phyloP scores from a whole-genome alignment of 768 basidiomycete species.

The Tulasnella sp. region DNA sequence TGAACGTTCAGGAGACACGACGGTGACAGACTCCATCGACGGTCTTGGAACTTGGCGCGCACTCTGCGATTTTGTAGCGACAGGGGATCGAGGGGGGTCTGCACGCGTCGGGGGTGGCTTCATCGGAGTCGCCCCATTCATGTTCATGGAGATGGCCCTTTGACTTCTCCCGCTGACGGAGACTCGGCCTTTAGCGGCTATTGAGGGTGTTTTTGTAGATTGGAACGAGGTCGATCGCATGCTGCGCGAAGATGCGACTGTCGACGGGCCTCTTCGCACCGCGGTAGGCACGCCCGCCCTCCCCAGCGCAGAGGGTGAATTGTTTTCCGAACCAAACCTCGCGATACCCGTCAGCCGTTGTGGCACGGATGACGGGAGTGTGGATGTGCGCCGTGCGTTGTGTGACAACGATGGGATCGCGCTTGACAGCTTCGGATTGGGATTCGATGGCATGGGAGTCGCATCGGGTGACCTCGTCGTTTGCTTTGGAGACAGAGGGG shows the following conservation, averaged over 20 bases:
- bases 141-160: not conserved
- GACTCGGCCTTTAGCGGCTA: not conserved
- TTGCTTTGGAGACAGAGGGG: not conserved
- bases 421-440: conserved; percentile 1
- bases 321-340: not conserved
- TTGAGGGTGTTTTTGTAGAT: not conserved
- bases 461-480: conserved; percentile 8
- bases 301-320: too few relatives aligned
- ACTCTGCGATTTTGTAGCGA: not conserved
- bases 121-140: not conserved
- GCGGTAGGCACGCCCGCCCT: too few relatives aligned
- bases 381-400: not conserved
- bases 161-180: not conserved
- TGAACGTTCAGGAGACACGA: not conserved
- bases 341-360: not conserved
- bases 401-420: not conserved
- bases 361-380: not conserved
- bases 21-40: not conserved
- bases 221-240: conserved; percentile 1
- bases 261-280: not conserved
- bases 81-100: not conserved
- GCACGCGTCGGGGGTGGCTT: not conserved
- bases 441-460: conserved; percentile 12
- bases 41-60: not conserved
- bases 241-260: not conserved